Evolutionary conservation across 345 rosid genomes (phyloP).

Genomic region (Populus pruinosa): DNA sequence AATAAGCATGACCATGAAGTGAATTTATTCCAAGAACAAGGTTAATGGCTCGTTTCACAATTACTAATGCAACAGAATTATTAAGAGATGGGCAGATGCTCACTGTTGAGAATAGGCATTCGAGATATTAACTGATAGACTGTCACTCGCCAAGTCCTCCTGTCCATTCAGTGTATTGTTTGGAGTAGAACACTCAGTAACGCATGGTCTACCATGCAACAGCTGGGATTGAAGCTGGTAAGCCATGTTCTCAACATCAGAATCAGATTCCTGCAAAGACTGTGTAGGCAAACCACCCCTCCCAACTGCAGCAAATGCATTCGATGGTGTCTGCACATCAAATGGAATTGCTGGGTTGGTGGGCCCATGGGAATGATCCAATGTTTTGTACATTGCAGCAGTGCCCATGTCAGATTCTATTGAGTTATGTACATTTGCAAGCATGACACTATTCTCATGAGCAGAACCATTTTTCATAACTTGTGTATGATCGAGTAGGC

Average conservation of each 20-base stretch:
- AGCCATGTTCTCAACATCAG: constrained; percentile 44
- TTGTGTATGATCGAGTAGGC: constrained; percentile 43
- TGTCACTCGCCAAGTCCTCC: constrained; percentile 23
- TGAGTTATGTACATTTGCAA: constrained; percentile 35
- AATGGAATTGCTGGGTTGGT: constrained; percentile 26
- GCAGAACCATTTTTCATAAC: constrained; percentile 39
- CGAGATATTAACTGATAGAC: constrained; percentile 41
- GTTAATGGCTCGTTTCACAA: background rate
- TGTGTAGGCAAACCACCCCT: constrained; percentile 33
- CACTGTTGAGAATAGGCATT: constrained; percentile 70
- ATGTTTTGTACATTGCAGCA: constrained; percentile 32
- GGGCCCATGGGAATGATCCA: constrained; percentile 28
- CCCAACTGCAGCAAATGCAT: constrained; percentile 32
- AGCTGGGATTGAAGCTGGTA: constrained; percentile 40
- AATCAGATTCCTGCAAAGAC: constrained; percentile 36
- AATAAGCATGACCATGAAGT: background rate
- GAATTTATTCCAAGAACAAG: background rate
- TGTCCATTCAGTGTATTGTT: constrained; percentile 31
- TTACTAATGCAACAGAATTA: background rate
- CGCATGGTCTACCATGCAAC: constrained; percentile 41
- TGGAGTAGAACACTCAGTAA: constrained; percentile 25
- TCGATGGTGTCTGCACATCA: constrained; percentile 33
- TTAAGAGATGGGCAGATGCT: constrained; percentile 4
- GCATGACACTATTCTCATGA: constrained; percentile 35
- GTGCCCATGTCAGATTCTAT: constrained; percentile 42